These are phyloP conservation scores for Colletotrichum phormii DNA, from an alignment of 2,329 filamentous ascomycete species.

Conservation along the genomic window DNA sequence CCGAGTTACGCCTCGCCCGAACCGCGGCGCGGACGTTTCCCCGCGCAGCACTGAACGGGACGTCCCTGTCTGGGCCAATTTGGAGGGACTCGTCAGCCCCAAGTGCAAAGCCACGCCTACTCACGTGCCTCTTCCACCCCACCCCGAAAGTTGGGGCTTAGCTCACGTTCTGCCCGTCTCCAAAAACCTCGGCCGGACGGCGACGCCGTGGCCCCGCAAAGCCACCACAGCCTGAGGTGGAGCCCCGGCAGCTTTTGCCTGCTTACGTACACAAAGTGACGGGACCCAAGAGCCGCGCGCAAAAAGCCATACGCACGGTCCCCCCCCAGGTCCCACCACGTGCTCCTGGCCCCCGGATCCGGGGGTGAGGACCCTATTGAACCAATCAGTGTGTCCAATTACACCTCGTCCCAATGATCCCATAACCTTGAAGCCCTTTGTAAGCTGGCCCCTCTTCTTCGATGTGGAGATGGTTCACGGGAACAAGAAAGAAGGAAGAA, in stretches of 20 bases:
- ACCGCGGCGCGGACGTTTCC: neutral
- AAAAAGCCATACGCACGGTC: neutral
- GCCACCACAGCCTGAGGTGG: neutral
- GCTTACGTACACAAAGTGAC: no score
- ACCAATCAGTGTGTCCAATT: neutral
- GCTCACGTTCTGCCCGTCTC: neutral
- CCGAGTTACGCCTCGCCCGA: neutral
- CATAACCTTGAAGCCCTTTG: neutral
- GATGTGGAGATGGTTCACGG: conserved; percentile 9
- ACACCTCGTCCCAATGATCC: neutral
- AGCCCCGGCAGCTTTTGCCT: neutral
- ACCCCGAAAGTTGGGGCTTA: neutral
- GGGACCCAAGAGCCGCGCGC: no score
- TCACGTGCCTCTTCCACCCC: no score
- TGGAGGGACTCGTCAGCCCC: neutral
- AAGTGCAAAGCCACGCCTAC: neutral
- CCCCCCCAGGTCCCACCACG: neutral
- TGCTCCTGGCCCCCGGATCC: neutral
- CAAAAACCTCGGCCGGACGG: neutral
- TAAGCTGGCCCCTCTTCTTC: neutral
- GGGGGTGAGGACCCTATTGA: neutral
- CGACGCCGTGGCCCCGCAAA: neutral
- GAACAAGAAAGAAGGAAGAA: neutral
- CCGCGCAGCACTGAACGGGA: neutral
- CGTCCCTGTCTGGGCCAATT: no score